Conservation (phyloP, 2,329 filamentous ascomycete species). For the Verticillium albo-atrum region DNA sequence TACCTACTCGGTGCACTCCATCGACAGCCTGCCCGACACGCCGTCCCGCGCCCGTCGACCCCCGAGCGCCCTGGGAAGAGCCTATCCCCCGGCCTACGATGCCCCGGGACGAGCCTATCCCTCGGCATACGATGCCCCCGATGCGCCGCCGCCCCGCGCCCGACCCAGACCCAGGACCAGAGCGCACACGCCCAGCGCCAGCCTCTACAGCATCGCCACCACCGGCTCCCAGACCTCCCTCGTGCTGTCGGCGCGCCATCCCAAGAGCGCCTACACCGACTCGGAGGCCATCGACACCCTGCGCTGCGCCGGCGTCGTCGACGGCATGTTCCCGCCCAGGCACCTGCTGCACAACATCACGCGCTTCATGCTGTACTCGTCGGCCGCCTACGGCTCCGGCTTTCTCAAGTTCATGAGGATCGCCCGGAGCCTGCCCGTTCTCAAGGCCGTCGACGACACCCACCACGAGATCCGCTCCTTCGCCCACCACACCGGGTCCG, state of each 20-base stretch:
- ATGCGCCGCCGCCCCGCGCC: constrained; percentile 7
- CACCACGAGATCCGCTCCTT: constrained; percentile 61
- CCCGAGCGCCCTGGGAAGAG: constrained; percentile 19
- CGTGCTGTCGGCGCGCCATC: constrained; percentile 42
- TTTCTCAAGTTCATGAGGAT: constrained; percentile 63
- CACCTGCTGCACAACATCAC: constrained; percentile 59
- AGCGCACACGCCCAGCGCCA: constrained; percentile 48
- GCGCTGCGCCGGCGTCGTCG: constrained; percentile 47
- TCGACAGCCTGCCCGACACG: constrained; percentile 40
- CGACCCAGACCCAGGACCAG: constrained; percentile 26
- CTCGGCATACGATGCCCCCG: too few species aligned
- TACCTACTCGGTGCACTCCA: constrained; percentile 46
- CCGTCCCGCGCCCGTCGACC: constrained; percentile 28
- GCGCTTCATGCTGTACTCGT: constrained; percentile 63
- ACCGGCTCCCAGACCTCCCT: constrained; percentile 52
- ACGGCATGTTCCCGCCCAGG: constrained; percentile 54
- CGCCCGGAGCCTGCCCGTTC: constrained; percentile 40
- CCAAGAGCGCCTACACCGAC: constrained; percentile 43
- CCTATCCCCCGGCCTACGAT: constrained; percentile 21
- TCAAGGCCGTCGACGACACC: constrained; percentile 37
- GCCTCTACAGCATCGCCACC: constrained; percentile 57
- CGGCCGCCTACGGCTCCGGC: constrained; percentile 60
- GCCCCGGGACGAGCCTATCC: constrained; percentile 19
- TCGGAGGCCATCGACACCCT: constrained; percentile 44
- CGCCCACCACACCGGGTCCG: constrained; percentile 56